Conservation (phyloP, 805 yeast species). For the Saccharomycopsis fermentans region DNA sequence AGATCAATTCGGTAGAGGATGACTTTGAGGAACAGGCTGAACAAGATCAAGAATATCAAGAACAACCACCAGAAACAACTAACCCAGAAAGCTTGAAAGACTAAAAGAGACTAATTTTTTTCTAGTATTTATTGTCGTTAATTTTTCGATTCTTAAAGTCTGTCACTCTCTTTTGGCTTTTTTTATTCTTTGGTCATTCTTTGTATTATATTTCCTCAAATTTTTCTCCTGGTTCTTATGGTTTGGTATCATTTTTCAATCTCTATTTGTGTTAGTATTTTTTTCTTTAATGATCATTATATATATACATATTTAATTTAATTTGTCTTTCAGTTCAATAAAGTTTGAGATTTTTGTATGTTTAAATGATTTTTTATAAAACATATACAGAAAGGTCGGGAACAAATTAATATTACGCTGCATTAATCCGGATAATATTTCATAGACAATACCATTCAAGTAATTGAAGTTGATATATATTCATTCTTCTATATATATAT, state of each 20-base stretch:
- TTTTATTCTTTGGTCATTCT: not conserved
- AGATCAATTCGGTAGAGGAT: not conserved
- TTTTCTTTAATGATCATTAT: not conserved
- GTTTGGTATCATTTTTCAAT: not conserved
- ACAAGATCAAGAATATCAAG: not conserved
- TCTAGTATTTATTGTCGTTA: too few species aligned
- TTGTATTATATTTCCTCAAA: not conserved
- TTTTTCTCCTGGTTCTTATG: not conserved
- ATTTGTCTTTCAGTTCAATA: not conserved
- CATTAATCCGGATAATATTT: too few species aligned
- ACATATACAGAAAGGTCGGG: too few species aligned
- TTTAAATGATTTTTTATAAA: too few species aligned
- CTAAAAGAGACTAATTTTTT: too few species aligned
- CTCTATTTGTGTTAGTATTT: not conserved
- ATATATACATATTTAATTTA: not conserved
- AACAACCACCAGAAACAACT: not conserved
- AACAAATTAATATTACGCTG: too few species aligned
- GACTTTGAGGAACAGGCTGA: not conserved
- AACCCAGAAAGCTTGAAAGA: not conserved
- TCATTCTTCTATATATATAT: too few species aligned
- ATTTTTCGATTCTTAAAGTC: not conserved
- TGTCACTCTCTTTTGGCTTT: not conserved
- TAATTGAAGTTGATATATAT: too few species aligned
- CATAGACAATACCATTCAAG: too few species aligned
- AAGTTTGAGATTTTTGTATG: not conserved